Evolutionary conservation across 257 asterid species (phyloP), one percentile per base, ranked within the genome.

Genomic region (Plantago elongata): DNA sequence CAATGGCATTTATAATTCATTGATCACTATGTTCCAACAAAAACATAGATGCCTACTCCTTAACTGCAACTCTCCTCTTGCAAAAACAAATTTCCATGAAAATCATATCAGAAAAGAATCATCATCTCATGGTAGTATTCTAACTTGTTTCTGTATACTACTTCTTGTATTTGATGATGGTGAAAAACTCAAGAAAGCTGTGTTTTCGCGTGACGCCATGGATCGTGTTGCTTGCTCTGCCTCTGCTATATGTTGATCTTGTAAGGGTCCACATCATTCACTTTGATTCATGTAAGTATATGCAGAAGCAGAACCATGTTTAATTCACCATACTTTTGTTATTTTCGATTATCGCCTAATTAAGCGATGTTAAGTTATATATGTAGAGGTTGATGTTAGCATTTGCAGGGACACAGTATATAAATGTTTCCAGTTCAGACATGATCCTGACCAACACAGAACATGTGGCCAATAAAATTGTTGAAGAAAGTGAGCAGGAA

Each of bases 171-270:
- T 34, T 42, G 18, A 42, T 16, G 22, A 71, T 77, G 80, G 78
- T 74, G 49, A 69, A 62, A 52, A 71, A 62, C 56, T 63, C 51
- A 5, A 51, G 61, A 51, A 77, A 76, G 68, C 52, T 68, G 13
- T 7, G 66, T 57, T 57, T 65, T 9, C 70, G 77, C 11, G 29
- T 54, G 18, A 69, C 79, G 61, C 73, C 81, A 45, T 77, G 66
- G 73, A 49, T 80, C 48, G 48, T 77, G 74, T 62, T 77, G 5
- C 74, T 80, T 10, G 38, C 67, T 11, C 48, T 77, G 14, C 78
- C 78, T 46, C 55, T 74, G 56, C 67, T 77, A 52, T 74, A 59
- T 54, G 13, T 66, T 8, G 64, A 77, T 57, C 10, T 72, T 65
- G 14, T 69, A 11, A 74, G 79, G 79, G 58, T 64, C 10, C 66